Evolutionary conservation across 2,329 filamentous ascomycete species (phyloP), one percentile per base, ranked within the genome.

Genomic region (Aspergillus fijiensis): DNA sequence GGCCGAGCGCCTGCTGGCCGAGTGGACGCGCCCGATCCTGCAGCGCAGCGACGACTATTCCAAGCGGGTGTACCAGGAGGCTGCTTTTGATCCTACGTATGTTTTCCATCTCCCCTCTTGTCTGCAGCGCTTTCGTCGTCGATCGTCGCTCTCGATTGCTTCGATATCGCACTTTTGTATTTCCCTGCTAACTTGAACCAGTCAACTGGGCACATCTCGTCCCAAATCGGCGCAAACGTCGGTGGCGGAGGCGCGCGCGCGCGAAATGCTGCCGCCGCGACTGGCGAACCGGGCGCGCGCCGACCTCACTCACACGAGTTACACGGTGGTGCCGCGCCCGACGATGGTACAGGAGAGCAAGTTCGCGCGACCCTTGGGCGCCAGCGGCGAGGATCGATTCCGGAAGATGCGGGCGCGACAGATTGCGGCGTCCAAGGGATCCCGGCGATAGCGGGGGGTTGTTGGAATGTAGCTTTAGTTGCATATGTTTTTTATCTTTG

Each of bases 41-140:
- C 94, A 96, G 80, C 88, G 92, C 67, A 96, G 91, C 62, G 92
- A 96, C 69, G 92, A 97, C 76, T 97, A 96, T 81, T 93, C 92
- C 79, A 95, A 96, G 81, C 87, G 90, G 62, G 81, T 84, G 53
- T 82, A 86, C 66, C 78, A 81, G 56, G 81, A 83, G 62, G 83
- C 81, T 27, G 81, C 81, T 33, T 89, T 85, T 69, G 86, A 88
- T 72, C 85, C 85, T 63, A 79, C 74, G 76, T 78, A 75, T 62
- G 76, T 72, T 5, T 35, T 2, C 5, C 5, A 52, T 51, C 21
- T 16, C 11, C 25, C 54, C 61, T 9, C 51, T 59, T 45, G 14
- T 25, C 21, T 47, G 7, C 27, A 16, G 42, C 21, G 9, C 11
- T 9, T 47, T 11, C 42, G 16, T 52, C 27, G 47, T 33, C 23